These are phyloP conservation scores for Batrachochytrium dendrobatidis DNA, from an alignment of 371 early-diverging fungal species.

Conservation along the genomic window DNA sequence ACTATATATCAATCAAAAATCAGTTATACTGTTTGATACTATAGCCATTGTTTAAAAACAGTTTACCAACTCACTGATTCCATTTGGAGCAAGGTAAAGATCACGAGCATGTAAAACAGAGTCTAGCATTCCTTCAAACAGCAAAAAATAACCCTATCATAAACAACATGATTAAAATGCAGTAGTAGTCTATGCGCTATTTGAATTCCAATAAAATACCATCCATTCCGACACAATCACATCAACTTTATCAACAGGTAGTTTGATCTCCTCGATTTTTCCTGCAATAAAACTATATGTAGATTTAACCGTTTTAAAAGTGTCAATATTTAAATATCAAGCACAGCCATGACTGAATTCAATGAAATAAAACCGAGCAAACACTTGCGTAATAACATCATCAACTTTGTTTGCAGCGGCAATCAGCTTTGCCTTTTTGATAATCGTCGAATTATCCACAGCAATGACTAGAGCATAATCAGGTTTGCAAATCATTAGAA, in stretches of 20 bases:
- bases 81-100: constrained; percentile 65
- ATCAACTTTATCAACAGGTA: constrained; percentile 74
- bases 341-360: not conserved
- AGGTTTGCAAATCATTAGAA: not conserved
- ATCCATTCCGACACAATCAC: constrained; percentile 98
- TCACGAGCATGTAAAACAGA: constrained; percentile 94
- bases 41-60: not conserved
- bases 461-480: constrained; percentile 25
- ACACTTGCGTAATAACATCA: constrained; percentile 48
- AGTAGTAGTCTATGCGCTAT: not conserved
- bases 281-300: constrained; percentile 68
- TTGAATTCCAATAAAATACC: constrained; percentile 16
- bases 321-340: not conserved
- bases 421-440: constrained; percentile 84
- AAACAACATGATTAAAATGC: too few species aligned
- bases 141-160: constrained; percentile 87
- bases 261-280: constrained; percentile 88
- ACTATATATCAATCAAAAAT: constrained; percentile 61
- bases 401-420: constrained; percentile 80
- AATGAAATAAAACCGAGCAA: constrained; percentile 2
- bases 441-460: constrained; percentile 94
- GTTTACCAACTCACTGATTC: constrained; percentile 11
- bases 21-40: not conserved
- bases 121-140: constrained; percentile 97
- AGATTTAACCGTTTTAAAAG: not conserved